phyloP scores from a whole-genome alignment of 2,329 filamentous ascomycete species.

The Talaromyces sp. region DNA sequence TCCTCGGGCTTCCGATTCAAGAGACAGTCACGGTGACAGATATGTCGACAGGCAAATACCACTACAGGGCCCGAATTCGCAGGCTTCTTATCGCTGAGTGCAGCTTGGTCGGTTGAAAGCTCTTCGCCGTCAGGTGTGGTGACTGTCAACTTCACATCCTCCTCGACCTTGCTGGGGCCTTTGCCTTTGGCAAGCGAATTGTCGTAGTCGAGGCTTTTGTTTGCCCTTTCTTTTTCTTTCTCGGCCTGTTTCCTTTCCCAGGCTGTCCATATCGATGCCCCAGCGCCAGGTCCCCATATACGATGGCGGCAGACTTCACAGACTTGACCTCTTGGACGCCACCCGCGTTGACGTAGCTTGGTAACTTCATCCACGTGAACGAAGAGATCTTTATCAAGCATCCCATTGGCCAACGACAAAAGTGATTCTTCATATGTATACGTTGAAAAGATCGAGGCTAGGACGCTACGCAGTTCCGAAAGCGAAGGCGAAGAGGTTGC shows the following conservation, averaged over 20 bases:
- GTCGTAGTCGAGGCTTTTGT: constrained; percentile 23
- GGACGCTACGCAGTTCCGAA: constrained; percentile 76
- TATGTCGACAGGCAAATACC: constrained; percentile 45
- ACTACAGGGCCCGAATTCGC: constrained; percentile 28
- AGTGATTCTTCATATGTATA: constrained; percentile 95
- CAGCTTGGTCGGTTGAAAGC: background rate
- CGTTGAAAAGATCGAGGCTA: constrained; percentile 86
- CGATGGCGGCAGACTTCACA: constrained; percentile 81
- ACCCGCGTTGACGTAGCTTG: constrained; percentile 73
- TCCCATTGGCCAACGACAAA: constrained; percentile 73
- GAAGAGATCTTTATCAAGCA: constrained; percentile 86
- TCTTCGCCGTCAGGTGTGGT: constrained; percentile 5
- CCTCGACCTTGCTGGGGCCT: constrained; percentile 20
- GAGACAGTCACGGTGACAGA: constrained; percentile 45
- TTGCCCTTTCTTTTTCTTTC: constrained; percentile 24
- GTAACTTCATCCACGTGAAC: constrained; percentile 72
- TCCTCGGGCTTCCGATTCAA: constrained; percentile 19
- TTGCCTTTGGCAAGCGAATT: constrained; percentile 33
- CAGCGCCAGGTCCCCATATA: constrained; percentile 84
- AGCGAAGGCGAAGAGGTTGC: constrained; percentile 78
- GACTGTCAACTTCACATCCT: constrained; percentile 11
- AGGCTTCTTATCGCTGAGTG: background rate
- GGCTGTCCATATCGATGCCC: constrained; percentile 69
- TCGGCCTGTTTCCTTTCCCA: constrained; percentile 62
- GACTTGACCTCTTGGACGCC: constrained; percentile 78